phyloP scores from a whole-genome alignment of 1,139 yeast genomes.

The Geotrichum restrictum region DNA sequence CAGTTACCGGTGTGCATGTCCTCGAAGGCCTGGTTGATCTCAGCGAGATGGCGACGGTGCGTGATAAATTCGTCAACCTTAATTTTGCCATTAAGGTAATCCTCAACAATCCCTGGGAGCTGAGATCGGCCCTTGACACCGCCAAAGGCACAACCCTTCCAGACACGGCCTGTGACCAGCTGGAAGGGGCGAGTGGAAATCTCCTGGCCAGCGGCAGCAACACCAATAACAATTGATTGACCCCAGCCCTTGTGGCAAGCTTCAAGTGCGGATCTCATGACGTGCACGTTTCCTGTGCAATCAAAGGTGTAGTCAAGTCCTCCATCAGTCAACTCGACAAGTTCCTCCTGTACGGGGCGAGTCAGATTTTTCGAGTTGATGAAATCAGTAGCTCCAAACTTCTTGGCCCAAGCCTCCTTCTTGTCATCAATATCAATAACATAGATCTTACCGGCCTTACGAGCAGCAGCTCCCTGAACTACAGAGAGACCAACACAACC shows the following conservation, averaged over 20 bases:
- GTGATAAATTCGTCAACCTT: constrained; percentile 95
- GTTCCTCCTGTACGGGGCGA: constrained; percentile 72
- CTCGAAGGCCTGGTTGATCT: constrained; percentile 84
- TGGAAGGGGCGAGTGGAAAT: constrained; percentile 97
- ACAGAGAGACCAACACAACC: constrained; percentile 96
- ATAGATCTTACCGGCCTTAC: constrained; percentile 77
- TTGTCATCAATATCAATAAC: constrained; percentile 82
- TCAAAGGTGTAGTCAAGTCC: constrained; percentile 95
- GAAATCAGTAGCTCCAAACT: constrained; percentile 95
- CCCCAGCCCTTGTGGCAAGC: constrained; percentile 99
- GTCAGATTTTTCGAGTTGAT: constrained; percentile 79
- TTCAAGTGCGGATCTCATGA: constrained; percentile 94
- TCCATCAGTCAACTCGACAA: constrained; percentile 89
- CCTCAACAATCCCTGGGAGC: constrained; percentile 85
- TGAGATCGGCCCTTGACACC: constrained; percentile 97
- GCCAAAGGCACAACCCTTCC: constrained; percentile 98
- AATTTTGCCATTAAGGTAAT: constrained; percentile 74
- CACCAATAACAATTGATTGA: constrained; percentile 88
- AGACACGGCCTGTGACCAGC: constrained; percentile 95
- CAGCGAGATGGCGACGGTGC: constrained; percentile 71
- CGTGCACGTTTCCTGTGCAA: constrained; percentile 93
- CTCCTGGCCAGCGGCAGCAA: constrained; percentile 97
- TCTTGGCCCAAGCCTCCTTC: constrained; percentile 78
- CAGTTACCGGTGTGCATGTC: constrained; percentile 94
- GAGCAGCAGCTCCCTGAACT: constrained; percentile 85